Base-by-base conservation (phyloP, 768 basidiomycete species). In the Tephrocybe sp. region DNA sequence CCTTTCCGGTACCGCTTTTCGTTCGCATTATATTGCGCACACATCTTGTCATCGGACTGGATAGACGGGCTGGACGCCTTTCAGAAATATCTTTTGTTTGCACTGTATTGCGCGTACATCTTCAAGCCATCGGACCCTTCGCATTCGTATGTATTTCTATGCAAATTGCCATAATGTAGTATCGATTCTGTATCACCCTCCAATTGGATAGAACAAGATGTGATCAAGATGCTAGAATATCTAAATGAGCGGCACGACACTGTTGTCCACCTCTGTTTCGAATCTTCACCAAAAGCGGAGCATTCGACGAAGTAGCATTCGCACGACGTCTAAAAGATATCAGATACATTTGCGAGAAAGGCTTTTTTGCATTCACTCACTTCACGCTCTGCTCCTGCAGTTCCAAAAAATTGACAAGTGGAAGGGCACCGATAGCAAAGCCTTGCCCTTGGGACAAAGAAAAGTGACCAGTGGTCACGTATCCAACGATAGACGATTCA, bases 361-460 rank as follows among this genome's bases (percentile, higher is more conserved):
- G 13, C 3, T 3, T 8, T 11, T 36, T 2, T 18, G 36, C 23
- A 29, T 9, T 6, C 13, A 23, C 62, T 18, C 47, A 72, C 77
- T 72, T 64, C 49, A 58, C 50, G 19, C 61, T 62, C 53, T 86
- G 86, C 49, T 77, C 71, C 49, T 72, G 64, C 16, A 87, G 63
- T 29, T 78, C 73, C 21, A 86, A 56, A 29, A 83, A 68, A 46
- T 69, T 69, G 22, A 64, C 58, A 11, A 94, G 61, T 3, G 89
- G 71, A 15, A 97, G 67, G 0, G 84, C 81, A 15, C 84, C 95
- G 11, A 97, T 74, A 2, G 81, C 94, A 57, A 82, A 81, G 0
- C 91, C 93, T 50, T 78, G 69, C 0, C 94, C 94, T 23, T 83
- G 78, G 0, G 82, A 76, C 7, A 97, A 75, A 1, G 94, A 94